Base-by-base conservation (phyloP, 768 basidiomycete species). In the Suillus hirtellus region DNA sequence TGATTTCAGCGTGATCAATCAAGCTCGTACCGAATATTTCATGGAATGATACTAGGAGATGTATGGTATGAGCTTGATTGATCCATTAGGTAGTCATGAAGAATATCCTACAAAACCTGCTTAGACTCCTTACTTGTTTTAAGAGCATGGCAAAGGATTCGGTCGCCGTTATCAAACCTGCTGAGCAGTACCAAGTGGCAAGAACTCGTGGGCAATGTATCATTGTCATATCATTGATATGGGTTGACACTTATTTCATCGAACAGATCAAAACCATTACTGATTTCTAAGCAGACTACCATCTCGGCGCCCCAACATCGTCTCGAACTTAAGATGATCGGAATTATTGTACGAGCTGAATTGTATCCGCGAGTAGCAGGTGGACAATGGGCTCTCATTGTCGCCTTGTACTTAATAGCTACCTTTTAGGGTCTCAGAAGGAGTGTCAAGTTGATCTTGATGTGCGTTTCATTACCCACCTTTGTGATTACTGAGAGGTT, bases 241-340 rank as follows among this genome's bases (percentile, higher is more conserved):
- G 4, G 21, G 46, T 11, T 46, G 46, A 24, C 21, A 49, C 15
- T 24, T 24, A 24, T 49, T 49, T 9, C 47, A 56, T 56, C 8
- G 54, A 14, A 27, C 55, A 56, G 38, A 40, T 27, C 17, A 4
- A 44, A 21, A 46, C 34, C 10, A 14, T 60, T 35, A 60, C 60
- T 21, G 42, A 59, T 43, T 63, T 59, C 44, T 60, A 58, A 42
- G 44, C 59, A 6, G 42, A 31, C 31, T 31, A 1, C 31, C 31
- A 31, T 31, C 31, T 5, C 31, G 31, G 31, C 1, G 1, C 31
- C 31, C 31, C 31, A 71, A 66, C 9, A 69, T 87, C 64, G 78
- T 78, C 19, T 92, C 77, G 86, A 93, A 66, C 82, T 90, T 27
- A 90, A 93, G 37, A 31, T 31, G 31, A 31, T 31, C 31, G 31